Base-by-base conservation (phyloP, 164 flowering plant species). In the Euptelea pleiosperma region DNA sequence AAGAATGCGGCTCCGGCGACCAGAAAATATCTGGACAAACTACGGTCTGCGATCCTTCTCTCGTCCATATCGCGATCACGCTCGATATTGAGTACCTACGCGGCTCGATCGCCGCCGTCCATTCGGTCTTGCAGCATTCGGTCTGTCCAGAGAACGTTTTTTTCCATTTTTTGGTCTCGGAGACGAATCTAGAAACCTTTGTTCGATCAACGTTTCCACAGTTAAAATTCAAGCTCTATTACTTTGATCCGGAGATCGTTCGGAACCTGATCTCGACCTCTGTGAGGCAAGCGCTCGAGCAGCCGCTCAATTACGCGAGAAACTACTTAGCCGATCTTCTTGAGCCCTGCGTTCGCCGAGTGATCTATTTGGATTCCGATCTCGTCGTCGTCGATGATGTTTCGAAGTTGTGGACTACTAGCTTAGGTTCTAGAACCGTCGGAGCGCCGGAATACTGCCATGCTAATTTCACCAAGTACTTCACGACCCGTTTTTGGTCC, bases 371-470 rank as follows among this genome's bases (percentile, higher is more conserved):
- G 21, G 78, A 75, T 50, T 71, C 78, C n/a, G 78, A 75, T 59
- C 57, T 75, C 11, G 71, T 75, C 8, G 42, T 75, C 11, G 75
- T 75, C 4, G 78, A 71, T 46, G 78, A 75, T 58, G 64, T 75
- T 14, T 30, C 57, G 22, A 68, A 71, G 69, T 73, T 75, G 14
- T 68, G 73, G 75, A 34, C 36, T n/a, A 75, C 70, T 9, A 31
- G 29, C 26, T 59, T 71, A 5, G 70, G 70, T 18, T 11, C 24
- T 12, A 43, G 60, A 21, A 61, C 70, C 3, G 39, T 75, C 22
- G 78, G 73, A 4, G 75, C 78, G 15, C 78, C 78, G 49, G 78
- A 70, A 55, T 70, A 74, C 54, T 74, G 75, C 62, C 69, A 67
- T 19, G 78, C 75, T n/a, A 74, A 74, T 55, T 70, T 74, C 69